Base-by-base conservation (phyloP, 768 basidiomycete genomes). In the Clitopilus hobsonii region DNA sequence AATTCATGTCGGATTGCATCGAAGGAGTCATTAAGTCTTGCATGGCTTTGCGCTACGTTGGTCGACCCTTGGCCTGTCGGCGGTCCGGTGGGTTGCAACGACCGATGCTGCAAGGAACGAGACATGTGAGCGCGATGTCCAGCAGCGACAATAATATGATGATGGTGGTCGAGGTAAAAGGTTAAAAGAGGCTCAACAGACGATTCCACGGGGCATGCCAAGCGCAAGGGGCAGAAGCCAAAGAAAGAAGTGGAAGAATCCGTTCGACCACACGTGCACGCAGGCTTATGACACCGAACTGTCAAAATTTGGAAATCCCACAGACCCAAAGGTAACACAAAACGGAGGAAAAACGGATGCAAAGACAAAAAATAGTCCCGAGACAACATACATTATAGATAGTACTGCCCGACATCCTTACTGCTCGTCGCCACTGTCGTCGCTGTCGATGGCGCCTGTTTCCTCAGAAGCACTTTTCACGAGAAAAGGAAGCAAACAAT, bases 1-100 rank as follows among this genome's bases (percentile, higher is more conserved):
- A 91, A 93, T 73, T 96, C 94, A 52, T 82, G 81, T 56, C 86
- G 79, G 63, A 96, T 84, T 56, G 77, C 73, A 49, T 94, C 92
- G 57, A 96, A 80, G 36, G 85, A 79, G 54, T 94, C 91, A 51
- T 81, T 82, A 58, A 94, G 70, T 51, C 89, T 72, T 18, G 61
- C 65, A 52, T 62, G 69, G 26, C 53, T 61, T 52, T 51, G 66
- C 36, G 69, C 76, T 51, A 70, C 72, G n/a, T 16, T 20, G 3
- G 18, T 3, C 54, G 61, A 66, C 49, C 68, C 71, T 56, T 69
- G 73, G 62, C 69, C 73, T 56, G 73, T 60, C 1, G 77, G 76
- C 1, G 78, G 77, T 0, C 67, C 67, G 0, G 76, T 73, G 0
- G 80, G 81, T 63, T 81, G 80, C 41, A 82, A 73, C 56, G 72